These are phyloP conservation scores for Saccharomyces jurei DNA, from an alignment of 805 yeast genomes.

Conservation along the genomic window DNA sequence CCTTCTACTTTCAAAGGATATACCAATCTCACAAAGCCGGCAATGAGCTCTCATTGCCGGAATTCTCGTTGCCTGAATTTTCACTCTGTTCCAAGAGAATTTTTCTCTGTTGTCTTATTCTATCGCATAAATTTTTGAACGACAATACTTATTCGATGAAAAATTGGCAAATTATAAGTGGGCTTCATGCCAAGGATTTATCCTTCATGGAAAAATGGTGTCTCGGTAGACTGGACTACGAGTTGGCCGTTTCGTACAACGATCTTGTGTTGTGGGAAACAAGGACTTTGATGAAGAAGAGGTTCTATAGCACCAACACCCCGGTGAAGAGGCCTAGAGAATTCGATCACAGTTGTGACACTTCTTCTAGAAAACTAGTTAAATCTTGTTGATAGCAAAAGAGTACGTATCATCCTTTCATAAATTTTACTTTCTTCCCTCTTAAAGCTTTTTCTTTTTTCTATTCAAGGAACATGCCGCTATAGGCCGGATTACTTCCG, in stretches of 20 bases:
- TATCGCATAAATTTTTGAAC: conserved; percentile 21
- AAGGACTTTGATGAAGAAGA: neutral
- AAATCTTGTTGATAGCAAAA: neutral
- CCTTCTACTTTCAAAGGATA: conserved; percentile 15
- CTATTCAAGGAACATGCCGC: neutral
- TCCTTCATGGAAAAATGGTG: conserved; percentile 24
- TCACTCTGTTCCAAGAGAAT: conserved; percentile 22
- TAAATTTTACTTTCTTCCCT: neutral
- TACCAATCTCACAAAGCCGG: neutral
- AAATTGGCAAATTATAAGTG: conserved; percentile 22
- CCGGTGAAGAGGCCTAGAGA: neutral
- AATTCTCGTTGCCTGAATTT: conserved; percentile 14
- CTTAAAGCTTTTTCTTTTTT: neutral
- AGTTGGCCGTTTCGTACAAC: conserved; percentile 1
- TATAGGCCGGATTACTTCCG: neutral
- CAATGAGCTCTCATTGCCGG: conserved; percentile 6
- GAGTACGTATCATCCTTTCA: neutral
- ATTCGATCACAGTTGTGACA: neutral
- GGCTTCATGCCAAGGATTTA: conserved; percentile 13
- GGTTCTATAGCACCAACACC: neutral
- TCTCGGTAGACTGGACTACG: conserved; percentile 15
- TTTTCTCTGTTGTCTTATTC: conserved; percentile 17
- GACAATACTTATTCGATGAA: conserved; percentile 24
- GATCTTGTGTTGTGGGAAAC: neutral
- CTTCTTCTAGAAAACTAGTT: neutral